phyloP scores from a whole-genome alignment of 805 yeast species.

The Pichia paraexigua region DNA sequence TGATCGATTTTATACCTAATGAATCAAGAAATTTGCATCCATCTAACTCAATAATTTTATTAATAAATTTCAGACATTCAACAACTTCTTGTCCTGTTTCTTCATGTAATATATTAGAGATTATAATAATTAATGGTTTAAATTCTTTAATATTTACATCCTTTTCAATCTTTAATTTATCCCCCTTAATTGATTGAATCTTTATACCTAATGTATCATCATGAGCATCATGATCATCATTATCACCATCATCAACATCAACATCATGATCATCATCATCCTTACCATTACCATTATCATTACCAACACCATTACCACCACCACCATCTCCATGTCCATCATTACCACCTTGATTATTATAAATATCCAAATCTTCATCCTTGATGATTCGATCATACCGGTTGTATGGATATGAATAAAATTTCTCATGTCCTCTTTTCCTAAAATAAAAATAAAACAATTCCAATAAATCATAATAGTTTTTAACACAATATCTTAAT shows the following conservation, averaged over 20 bases:
- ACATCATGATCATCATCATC: neutral
- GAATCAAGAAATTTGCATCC: conserved; percentile 2
- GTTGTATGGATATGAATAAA: conserved; percentile 1
- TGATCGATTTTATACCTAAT: neutral
- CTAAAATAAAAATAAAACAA: conserved; percentile 2
- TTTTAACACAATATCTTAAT: conserved; percentile 3
- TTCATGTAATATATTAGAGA: neutral
- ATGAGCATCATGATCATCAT: neutral
- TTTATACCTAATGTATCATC: neutral
- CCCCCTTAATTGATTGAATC: neutral
- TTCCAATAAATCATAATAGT: neutral
- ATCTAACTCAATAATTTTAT: conserved; percentile 4
- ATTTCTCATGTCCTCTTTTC: conserved; percentile 3
- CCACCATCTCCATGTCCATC: neutral
- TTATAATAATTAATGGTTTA: neutral
- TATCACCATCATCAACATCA: neutral
- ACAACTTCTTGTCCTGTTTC: conserved; percentile 3
- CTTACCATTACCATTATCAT: too few species aligned
- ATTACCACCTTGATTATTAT: neutral
- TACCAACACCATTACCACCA: neutral
- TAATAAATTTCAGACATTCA: conserved; percentile 9
- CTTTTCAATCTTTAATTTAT: neutral
- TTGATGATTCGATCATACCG: neutral
- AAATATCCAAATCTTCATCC: neutral
- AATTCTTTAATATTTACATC: neutral